Conservation (phyloP, 257 asterid genomes). For the Ligustrum vulgare region DNA sequence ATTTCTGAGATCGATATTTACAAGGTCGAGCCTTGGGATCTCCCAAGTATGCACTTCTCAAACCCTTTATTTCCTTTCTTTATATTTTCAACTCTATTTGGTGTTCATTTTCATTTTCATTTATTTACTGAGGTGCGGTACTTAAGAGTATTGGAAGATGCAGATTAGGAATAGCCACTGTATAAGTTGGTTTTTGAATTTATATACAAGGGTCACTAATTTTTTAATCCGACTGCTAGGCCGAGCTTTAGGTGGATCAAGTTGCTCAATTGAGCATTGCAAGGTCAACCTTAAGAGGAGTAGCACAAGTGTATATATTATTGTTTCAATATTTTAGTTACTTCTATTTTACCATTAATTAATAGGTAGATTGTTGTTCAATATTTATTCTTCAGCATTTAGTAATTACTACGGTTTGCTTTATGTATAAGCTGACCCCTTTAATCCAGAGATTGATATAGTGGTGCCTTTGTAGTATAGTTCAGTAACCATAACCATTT, state of each 20-base stretch:
- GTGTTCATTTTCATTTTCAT: neutral
- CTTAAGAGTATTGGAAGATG: neutral
- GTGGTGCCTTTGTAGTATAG: neutral
- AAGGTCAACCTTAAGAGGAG: neutral
- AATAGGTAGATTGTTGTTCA: neutral
- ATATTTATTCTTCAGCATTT: neutral
- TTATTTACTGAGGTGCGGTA: neutral
- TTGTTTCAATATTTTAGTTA: too few relatives aligned
- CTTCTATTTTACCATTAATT: too few relatives aligned
- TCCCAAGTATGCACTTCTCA: conserved; percentile 54
- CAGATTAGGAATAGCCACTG: neutral
- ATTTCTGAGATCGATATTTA: conserved; percentile 88
- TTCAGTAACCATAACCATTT: neutral
- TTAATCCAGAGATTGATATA: neutral
- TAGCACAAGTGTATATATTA: neutral
- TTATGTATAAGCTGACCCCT: neutral
- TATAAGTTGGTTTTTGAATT: neutral
- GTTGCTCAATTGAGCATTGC: neutral
- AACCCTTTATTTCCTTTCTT: neutral
- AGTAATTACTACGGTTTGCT: neutral
- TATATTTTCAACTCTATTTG: neutral
- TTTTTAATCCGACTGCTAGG: neutral
- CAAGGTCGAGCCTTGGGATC: conserved; percentile 98
- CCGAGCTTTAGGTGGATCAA: neutral
- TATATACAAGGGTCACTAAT: neutral